phyloP scores from a whole-genome alignment of 228 moss, liverwort and hornwort genomes.

The Sphagnum magellanicum region DNA sequence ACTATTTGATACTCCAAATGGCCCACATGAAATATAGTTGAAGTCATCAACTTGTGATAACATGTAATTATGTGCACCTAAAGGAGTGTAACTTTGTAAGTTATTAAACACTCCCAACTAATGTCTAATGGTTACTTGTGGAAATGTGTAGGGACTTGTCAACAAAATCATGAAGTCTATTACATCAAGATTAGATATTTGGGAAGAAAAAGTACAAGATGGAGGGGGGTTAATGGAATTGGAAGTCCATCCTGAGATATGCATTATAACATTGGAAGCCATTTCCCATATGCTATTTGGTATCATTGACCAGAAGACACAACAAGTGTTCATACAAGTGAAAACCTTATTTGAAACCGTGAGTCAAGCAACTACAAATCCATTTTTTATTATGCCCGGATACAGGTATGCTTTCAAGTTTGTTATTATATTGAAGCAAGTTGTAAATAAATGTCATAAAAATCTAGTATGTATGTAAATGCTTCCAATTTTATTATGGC shows the following conservation, averaged over 20 bases:
- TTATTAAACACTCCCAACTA: too few species aligned
- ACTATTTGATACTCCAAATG: too few species aligned
- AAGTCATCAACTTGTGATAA: too few species aligned
- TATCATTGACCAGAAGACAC: slow-evolving; percentile 23
- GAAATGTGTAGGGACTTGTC: slow-evolving; percentile 17
- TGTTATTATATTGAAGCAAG: too few species aligned
- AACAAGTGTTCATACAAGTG: slow-evolving; percentile 21
- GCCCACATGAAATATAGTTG: too few species aligned
- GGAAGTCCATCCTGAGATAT: slow-evolving; percentile 24
- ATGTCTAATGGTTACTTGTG: too few species aligned
- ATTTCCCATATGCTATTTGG: slow-evolving; percentile 37
- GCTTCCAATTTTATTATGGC: too few species aligned
- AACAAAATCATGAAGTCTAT: slow-evolving; percentile 22
- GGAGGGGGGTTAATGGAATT: slow-evolving; percentile 28
- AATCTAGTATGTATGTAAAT: too few species aligned
- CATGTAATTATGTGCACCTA: too few species aligned
- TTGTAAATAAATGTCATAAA: too few species aligned
- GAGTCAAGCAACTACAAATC: slow-evolving; percentile 17
- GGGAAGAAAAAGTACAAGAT: slow-evolving; percentile 20
- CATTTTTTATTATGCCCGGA: background rate
- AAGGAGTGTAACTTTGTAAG: too few species aligned
- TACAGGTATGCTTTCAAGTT: too few species aligned
- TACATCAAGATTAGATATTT: slow-evolving; percentile 16
- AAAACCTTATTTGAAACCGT: slow-evolving; percentile 13
- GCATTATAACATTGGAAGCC: slow-evolving; percentile 20